Evolutionary conservation across 768 basidiomycete species (phyloP).

Genomic region (Coprinopsis sp.): DNA sequence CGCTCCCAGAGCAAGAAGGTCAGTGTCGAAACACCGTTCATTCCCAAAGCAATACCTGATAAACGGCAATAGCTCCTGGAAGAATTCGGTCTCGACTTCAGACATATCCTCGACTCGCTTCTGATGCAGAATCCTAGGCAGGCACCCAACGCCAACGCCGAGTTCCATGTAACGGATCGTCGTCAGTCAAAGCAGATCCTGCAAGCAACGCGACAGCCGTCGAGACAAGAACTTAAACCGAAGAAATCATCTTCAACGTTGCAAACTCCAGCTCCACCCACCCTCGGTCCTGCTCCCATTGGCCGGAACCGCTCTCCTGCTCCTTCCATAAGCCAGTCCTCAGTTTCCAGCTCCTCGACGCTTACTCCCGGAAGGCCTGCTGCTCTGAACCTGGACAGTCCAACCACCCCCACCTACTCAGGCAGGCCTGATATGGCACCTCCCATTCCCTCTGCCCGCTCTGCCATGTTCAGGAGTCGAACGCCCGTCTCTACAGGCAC

Average conservation of each 20-base stretch:
- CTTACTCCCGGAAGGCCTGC: constrained; percentile 12
- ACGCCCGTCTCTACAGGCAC: constrained; percentile 28
- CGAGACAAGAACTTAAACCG: neutral
- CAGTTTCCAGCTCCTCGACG: constrained; percentile 5
- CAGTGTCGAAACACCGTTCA: constrained; percentile 14
- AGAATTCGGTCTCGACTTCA: constrained; percentile 93
- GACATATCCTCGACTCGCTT: constrained; percentile 80
- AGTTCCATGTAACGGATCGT: constrained; percentile 29
- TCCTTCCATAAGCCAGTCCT: constrained; percentile 5
- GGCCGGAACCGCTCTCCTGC: constrained; percentile 26
- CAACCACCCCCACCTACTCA: constrained; percentile 5
- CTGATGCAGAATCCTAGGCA: constrained; percentile 49
- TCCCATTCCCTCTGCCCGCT: constrained; percentile 10
- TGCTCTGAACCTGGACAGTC: no score
- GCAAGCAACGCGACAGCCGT: constrained; percentile 6
- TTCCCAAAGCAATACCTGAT: neutral
- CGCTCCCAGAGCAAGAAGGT: constrained; percentile 83
- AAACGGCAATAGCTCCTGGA: constrained; percentile 59
- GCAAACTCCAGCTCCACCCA: constrained; percentile 25
- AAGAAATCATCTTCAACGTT: constrained; percentile 13
- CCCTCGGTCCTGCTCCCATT: constrained; percentile 23
- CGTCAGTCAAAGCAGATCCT: constrained; percentile 26
- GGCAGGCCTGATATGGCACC: no score
- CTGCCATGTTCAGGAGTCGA: constrained; percentile 19
- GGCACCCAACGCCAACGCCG: constrained; percentile 20